Percentiles rank a stretch among this genome's conserved stretches.
Evolutionary conservation across 805 yeast genomes (phyloP).

Genomic region (Blastobotrys terrestris): DNA sequence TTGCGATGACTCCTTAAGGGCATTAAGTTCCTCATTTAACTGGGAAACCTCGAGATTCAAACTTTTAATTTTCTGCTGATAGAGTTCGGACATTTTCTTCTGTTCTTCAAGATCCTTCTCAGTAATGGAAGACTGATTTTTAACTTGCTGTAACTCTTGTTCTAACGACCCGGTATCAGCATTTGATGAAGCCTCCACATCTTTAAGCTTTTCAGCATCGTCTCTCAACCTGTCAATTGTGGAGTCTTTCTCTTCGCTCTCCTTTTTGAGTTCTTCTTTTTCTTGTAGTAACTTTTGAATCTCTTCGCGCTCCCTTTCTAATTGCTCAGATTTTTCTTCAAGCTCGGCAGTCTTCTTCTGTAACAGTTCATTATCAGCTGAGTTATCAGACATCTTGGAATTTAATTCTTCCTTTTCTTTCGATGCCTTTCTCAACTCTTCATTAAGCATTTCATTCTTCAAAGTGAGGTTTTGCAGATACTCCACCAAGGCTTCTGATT

Average conservation of each 20-base stretch:
- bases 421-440: conserved; percentile 52
- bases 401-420: conserved; percentile 13
- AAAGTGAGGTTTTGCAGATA: conserved; percentile 58
- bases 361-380: neutral
- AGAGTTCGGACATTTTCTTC: conserved; percentile 3
- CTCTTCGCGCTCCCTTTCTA: neutral
- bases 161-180: conserved; percentile 4
- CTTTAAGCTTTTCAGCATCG: conserved; percentile 6
- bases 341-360: neutral
- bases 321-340: conserved; percentile 13
- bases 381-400: neutral
- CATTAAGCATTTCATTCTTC: conserved; percentile 54
- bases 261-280: conserved; percentile 8
- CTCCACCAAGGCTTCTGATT: conserved; percentile 62
- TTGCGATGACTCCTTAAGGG: neutral
- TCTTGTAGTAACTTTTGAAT: conserved; percentile 5
- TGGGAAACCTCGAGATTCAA: neutral
- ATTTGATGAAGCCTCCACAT: conserved; percentile 4
- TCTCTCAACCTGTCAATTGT: conserved; percentile 3
- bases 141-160: conserved; percentile 9
- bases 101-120: conserved; percentile 5
- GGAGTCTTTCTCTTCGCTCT: conserved; percentile 9
- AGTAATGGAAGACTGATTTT: conserved; percentile 1
- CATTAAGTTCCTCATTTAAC: neutral
- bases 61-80: conserved; percentile 6